phyloP scores from a whole-genome alignment of 805 yeast species.

The Kodamaea hsintzibuensis region DNA sequence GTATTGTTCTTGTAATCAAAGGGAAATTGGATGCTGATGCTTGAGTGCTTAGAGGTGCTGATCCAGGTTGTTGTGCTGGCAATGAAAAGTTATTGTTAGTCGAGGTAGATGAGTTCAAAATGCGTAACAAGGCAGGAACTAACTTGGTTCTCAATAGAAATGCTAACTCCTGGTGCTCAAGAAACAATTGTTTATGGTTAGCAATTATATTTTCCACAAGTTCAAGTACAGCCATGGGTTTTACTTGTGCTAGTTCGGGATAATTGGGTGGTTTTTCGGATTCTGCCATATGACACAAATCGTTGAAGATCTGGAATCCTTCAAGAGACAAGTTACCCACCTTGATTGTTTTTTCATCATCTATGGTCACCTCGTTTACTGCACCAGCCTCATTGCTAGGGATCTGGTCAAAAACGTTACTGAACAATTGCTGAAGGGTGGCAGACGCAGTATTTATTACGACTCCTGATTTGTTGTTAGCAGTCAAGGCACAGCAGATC shows the following conservation, averaged over 20 bases:
- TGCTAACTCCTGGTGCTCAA: conserved; percentile 61
- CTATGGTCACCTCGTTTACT: conserved; percentile 25
- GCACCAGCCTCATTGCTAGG: conserved; percentile 46
- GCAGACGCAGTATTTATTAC: conserved; percentile 92
- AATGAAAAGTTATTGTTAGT: conserved; percentile 13
- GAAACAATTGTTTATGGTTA: conserved; percentile 59
- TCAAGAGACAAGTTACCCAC: conserved; percentile 63
- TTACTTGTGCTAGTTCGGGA: conserved; percentile 51
- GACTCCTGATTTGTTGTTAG: conserved; percentile 67
- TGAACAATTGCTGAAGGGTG: conserved; percentile 81
- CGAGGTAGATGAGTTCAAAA: conserved; percentile 46
- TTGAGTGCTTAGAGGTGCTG: neutral
- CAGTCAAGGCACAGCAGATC: conserved; percentile 72
- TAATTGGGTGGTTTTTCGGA: conserved; percentile 57
- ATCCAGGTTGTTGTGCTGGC: neutral
- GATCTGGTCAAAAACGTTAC: conserved; percentile 66
- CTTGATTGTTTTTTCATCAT: conserved; percentile 41
- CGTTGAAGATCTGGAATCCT: conserved; percentile 67
- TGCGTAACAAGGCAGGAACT: conserved; percentile 73
- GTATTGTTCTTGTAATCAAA: conserved; percentile 68
- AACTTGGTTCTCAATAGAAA: conserved; percentile 64
- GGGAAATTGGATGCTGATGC: conserved; percentile 47
- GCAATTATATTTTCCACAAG: conserved; percentile 76
- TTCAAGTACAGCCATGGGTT: conserved; percentile 69
- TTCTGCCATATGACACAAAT: conserved; percentile 68